These are phyloP conservation scores for Globisporangium uncinulatum DNA, from an alignment of 352 stramenopile genomes.

Conservation along the genomic window DNA sequence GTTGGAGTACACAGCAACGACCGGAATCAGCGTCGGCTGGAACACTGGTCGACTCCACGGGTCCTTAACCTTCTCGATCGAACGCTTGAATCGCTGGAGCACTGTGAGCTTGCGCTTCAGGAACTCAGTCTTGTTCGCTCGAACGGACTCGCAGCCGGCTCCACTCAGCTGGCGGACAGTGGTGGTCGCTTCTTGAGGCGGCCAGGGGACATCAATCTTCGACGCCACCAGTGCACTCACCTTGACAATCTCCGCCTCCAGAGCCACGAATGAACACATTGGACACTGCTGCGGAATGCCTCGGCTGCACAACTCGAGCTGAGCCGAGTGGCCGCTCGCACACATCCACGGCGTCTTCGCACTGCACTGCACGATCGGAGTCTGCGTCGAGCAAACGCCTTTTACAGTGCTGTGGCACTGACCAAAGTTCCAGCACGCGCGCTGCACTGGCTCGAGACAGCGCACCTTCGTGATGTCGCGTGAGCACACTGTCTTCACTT, in stretches of 20 bases:
- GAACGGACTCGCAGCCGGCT: slow-evolving; percentile 11
- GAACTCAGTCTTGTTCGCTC: slow-evolving; percentile 26
- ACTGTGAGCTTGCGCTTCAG: slow-evolving; percentile 37
- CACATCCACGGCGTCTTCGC: slow-evolving; percentile 39
- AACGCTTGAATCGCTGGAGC: slow-evolving; percentile 34
- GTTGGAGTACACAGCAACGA: slow-evolving; percentile 15
- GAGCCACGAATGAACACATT: slow-evolving; percentile 24
- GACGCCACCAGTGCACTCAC: background rate
- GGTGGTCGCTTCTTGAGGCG: slow-evolving; percentile 7
- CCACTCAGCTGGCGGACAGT: background rate
- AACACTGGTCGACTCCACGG: slow-evolving; percentile 43
- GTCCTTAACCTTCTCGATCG: slow-evolving; percentile 23
- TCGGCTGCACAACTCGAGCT: slow-evolving; percentile 37
- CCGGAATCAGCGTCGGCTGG: slow-evolving; percentile 24
- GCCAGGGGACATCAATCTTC: slow-evolving; percentile 1
- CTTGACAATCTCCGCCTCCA: slow-evolving; percentile 25
- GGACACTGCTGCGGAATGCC: slow-evolving; percentile 50
- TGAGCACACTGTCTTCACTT: slow-evolving; percentile 31
- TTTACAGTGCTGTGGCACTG: slow-evolving; percentile 30
- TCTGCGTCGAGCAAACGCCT: slow-evolving; percentile 15
- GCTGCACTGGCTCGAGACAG: slow-evolving; percentile 23
- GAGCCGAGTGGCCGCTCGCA: slow-evolving; percentile 25
- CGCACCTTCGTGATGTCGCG: slow-evolving; percentile 29
- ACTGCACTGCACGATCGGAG: slow-evolving; percentile 25
- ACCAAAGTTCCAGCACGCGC: slow-evolving; percentile 55